Base-by-base conservation (phyloP, 176 grass and related monocot species). In the Carex parvula region DNA sequence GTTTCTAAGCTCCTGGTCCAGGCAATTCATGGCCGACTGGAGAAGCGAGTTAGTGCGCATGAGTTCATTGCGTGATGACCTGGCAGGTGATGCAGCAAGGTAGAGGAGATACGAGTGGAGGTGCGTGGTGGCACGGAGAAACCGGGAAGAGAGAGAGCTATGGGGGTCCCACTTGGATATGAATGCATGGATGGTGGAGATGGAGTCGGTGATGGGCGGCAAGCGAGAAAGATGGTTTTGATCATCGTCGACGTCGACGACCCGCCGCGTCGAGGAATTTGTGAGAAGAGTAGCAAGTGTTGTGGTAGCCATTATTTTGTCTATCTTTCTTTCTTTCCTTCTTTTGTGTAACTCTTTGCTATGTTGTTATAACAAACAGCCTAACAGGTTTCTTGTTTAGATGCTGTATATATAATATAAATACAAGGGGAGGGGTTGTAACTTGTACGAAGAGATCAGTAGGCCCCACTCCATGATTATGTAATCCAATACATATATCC, bases 21-120 rank as follows among this genome's bases (percentile, higher is more conserved):
- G 90, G 66, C 88, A 85, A 20, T 61, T 63, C 91, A 94, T 92
- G 14, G 94, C 90, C 3, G 87, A 85, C 18, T 89, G 60, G 37
- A 90, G 91, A 29, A 97, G 91, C 17, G 70, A 56, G 17, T 94
- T 91, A 10, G 94, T 90, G 5, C 87, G 79, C 57, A 89, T 29
- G 79, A 97, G 86, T 12, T 73, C 56, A 29, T 53, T 52, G 32
- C 21, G 46, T 35, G 60, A 3, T 33, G 33, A 66, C 5, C 12
- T 13, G 60, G 41, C 10, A 3, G 67, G 81, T 29, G 85, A 62
- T 1, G 87, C 83, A 8, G 87, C 79, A 37, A 90, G 87, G 84
- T 87, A 79, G 61, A 90, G 56, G 84, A 97, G 91, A 66, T 88
- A 84, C 0, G 88, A 87, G 84, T 97, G 94, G 62, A 97, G 89